phyloP scores from a whole-genome alignment of 139 green algal genomes.

The Chlamydomonas sp. region DNA sequence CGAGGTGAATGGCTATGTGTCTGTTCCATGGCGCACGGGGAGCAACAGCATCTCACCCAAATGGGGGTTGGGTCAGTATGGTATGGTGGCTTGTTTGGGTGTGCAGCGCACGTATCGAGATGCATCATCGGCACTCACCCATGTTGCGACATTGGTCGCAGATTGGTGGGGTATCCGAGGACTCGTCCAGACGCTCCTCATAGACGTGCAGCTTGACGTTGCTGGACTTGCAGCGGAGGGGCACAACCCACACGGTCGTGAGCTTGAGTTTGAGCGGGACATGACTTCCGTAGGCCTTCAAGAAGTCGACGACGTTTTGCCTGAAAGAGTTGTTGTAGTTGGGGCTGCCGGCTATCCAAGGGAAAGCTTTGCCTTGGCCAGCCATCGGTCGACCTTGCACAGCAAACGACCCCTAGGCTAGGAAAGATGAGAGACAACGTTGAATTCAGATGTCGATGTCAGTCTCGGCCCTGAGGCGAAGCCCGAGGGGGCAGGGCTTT shows the following conservation, averaged over 20 bases:
- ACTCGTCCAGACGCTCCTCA: constrained; percentile 62
- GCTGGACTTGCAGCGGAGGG: neutral
- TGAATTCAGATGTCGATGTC: too few relatives aligned
- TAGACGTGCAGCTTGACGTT: constrained; percentile 67
- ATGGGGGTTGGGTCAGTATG: neutral
- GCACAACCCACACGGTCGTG: constrained; percentile 4
- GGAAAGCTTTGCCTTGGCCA: too few relatives aligned
- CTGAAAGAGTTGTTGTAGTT: constrained; percentile 18
- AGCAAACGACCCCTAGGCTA: too few relatives aligned
- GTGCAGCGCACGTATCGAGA: neutral
- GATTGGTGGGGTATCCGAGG: constrained; percentile 32
- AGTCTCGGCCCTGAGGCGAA: too few relatives aligned
- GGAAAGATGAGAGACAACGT: too few relatives aligned
- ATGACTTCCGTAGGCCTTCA: constrained; percentile 16
- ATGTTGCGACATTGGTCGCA: constrained; percentile 91
- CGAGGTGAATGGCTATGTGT: neutral
- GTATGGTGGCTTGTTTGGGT: neutral
- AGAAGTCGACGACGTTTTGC: constrained; percentile 28
- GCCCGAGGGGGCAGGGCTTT: too few relatives aligned
- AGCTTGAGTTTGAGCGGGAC: constrained; percentile 40
- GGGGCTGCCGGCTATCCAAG: neutral
- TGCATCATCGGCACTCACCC: constrained; percentile 57
- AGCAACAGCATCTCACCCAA: neutral
- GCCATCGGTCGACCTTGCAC: too few relatives aligned
- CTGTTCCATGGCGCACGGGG: neutral